A percentile compares a stretch with the other conserved stretches of the same genome.
Conservation (phyloP, 495 filamentous ascomycete genomes). For the Aspergillus taichungensis region DNA sequence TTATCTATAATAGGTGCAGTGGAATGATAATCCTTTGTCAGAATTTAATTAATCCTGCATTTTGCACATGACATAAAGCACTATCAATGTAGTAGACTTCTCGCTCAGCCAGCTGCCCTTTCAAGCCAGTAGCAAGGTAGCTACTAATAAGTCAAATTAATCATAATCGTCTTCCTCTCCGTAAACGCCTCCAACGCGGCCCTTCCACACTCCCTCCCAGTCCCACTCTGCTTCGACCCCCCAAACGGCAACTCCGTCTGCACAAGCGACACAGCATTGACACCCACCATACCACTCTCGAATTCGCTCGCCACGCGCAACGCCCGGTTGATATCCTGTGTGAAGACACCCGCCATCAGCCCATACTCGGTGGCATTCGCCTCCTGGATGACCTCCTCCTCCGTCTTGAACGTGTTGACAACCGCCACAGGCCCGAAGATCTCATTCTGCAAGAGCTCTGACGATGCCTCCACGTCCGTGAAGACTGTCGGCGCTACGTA, state of each 20-base stretch:
- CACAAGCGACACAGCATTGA: conserved; percentile 34
- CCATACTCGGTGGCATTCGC: conserved; percentile 29
- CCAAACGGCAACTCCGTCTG: conserved; percentile 32
- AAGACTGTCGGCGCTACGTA: conserved; percentile 40
- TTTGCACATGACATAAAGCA: too few species aligned
- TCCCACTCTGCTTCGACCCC: conserved; percentile 43
- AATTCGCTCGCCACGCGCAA: conserved; percentile 34
- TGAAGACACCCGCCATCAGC: conserved; percentile 35
- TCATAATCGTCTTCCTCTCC: conserved; percentile 32
- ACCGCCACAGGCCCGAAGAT: conserved; percentile 35
- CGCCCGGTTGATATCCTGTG: conserved; percentile 35
- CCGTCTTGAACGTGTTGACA: conserved; percentile 27
- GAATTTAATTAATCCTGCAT: too few species aligned
- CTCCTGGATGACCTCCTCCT: conserved; percentile 24
- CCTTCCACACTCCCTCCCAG: conserved; percentile 66
- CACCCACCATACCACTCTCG: conserved; percentile 39
- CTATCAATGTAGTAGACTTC: too few species aligned
- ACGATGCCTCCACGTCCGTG: conserved; percentile 17
- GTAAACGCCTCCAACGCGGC: conserved; percentile 57
- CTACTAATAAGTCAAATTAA: conserved; percentile 18
- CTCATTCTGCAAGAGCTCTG: conserved; percentile 28
- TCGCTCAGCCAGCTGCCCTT: too few species aligned
- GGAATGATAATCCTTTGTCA: too few species aligned
- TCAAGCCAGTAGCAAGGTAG: too few species aligned
- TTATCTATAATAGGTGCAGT: too few species aligned